These are phyloP conservation scores for Xylaria sp. DNA, from an alignment of 2,329 filamentous ascomycete genomes.

Conservation along the genomic window DNA sequence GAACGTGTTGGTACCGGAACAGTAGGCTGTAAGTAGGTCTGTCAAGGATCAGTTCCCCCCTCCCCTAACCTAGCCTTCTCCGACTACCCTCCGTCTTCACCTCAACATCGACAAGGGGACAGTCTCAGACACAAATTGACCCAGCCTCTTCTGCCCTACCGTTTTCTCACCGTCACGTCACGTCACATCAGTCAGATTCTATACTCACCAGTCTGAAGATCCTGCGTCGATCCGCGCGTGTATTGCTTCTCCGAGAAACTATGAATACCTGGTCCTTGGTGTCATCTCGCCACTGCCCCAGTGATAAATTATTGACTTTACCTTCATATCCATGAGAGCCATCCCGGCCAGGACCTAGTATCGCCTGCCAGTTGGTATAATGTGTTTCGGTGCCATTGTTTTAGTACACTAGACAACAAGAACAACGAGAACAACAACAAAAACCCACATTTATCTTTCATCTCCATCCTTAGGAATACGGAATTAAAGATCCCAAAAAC, in stretches of 20 bases:
- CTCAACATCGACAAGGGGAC: slow-evolving; percentile 20
- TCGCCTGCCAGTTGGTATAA: slow-evolving; percentile 7
- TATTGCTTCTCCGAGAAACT: slow-evolving; percentile 5
- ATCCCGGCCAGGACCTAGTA: slow-evolving; percentile 1
- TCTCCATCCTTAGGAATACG: not conserved
- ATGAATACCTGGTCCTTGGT: slow-evolving; percentile 3
- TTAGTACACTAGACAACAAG: slow-evolving; percentile 19
- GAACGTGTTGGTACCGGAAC: not conserved
- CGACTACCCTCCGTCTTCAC: slow-evolving; percentile 26
- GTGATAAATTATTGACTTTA: slow-evolving; percentile 21
- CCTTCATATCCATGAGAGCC: slow-evolving; percentile 6
- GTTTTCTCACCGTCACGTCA: slow-evolving; percentile 7
- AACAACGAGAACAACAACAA: slow-evolving; percentile 19
- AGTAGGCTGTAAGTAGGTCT: slow-evolving; percentile 6
- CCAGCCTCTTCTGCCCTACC: slow-evolving; percentile 2
- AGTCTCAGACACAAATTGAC: slow-evolving; percentile 19
- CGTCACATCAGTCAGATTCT: slow-evolving; percentile 3
- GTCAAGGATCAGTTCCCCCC: slow-evolving; percentile 22
- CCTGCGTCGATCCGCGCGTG: slow-evolving; percentile 19
- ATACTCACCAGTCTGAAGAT: slow-evolving; percentile 8
- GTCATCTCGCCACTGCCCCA: slow-evolving; percentile 9
- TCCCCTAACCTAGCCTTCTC: slow-evolving; percentile 9
- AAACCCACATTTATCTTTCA: not conserved
- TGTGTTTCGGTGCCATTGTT: slow-evolving; percentile 15
- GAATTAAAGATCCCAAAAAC: slow-evolving; percentile 10